Conservation (phyloP, 371 early-diverging fungal genomes). For the Quaeritorhiza haematococci region DNA sequence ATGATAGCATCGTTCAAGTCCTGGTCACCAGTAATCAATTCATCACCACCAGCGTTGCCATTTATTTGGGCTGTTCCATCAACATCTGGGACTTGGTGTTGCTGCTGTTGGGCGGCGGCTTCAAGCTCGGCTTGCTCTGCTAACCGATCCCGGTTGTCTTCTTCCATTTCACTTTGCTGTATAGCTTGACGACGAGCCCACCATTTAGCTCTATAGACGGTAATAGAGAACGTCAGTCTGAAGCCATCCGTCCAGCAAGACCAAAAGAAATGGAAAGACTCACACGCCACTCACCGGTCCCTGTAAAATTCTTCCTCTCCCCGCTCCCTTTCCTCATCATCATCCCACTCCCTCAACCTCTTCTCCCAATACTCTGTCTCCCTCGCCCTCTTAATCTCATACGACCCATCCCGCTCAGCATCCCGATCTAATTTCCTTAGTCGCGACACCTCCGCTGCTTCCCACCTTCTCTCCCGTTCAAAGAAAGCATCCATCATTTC, state of each 20-base stretch:
- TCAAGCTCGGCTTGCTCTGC: conserved; percentile 20
- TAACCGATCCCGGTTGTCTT: conserved; percentile 65
- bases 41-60: conserved; percentile 21
- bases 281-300: conserved; percentile 47
- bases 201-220: conserved; percentile 59
- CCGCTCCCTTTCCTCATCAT: conserved; percentile 59
- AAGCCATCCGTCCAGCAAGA: not conserved
- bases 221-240: not conserved
- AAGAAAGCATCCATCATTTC: not conserved
- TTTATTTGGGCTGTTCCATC: conserved; percentile 16
- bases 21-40: conserved; percentile 39
- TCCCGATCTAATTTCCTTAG: conserved; percentile 51
- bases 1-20: conserved; percentile 51
- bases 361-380: conserved; percentile 48
- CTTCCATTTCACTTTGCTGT: conserved; percentile 61
- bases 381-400: conserved; percentile 38
- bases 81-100: not conserved
- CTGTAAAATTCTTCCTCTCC: conserved; percentile 65
- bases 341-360: conserved; percentile 57
- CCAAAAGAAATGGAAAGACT: not conserved
- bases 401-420: conserved; percentile 44
- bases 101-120: conserved; percentile 18
- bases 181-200: conserved; percentile 54
- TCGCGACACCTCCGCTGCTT: conserved; percentile 51
- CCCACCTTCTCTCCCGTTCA: conserved; percentile 58